Evolutionary conservation across 352 stramenopile genomes (phyloP), one percentile per base, ranked within the genome.

Genomic region (Phytophthora hibernalis): DNA sequence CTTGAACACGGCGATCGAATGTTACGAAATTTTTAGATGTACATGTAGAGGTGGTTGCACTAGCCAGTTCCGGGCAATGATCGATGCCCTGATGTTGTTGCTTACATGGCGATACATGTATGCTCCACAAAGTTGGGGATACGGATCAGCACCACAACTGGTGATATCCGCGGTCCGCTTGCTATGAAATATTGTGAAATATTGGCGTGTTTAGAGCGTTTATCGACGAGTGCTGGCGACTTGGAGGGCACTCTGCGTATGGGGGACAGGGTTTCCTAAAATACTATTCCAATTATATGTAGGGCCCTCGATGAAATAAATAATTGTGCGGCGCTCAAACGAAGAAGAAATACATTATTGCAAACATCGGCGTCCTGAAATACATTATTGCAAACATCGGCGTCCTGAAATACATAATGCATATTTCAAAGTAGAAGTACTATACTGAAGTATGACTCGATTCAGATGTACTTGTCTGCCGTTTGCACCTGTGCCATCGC

Each of bases 141-240:
- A 43, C n/a, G 40, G 40, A 24, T 24, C 37, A 47, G 40, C 40
- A 24, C 16, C 40, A 47, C 7, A 24, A 33, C 42, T 62, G 64
- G n/a, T 28, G 50, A 2, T 26, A 61, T 68, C 51, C n/a, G 57
- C 20, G 43, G 57, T 48, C 28, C 24, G 10, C 42, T 43, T 66
- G n/a, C 16, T 15, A 35, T 10, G 15, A 61, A 64, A 67, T 43
- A 49, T 71, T 60, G 56, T 10, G 15, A 61, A 64, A 67, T 43
- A 49, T 71, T 60, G 56, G 8, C 20, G 35, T 57, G 49, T 61
- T 60, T 62, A 30, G 44, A 45, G 50, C n/a, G 35, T 37, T 49
- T 35, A 21, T 57, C 6, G 13, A n/a, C 31, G 37, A 20, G n/a
- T 60, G 47, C 44, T 38, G 37, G 15, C 21, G 40, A 35, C 58